Conservation (phyloP, 176 grass and related monocot genomes). For the Lolium perenne region DNA sequence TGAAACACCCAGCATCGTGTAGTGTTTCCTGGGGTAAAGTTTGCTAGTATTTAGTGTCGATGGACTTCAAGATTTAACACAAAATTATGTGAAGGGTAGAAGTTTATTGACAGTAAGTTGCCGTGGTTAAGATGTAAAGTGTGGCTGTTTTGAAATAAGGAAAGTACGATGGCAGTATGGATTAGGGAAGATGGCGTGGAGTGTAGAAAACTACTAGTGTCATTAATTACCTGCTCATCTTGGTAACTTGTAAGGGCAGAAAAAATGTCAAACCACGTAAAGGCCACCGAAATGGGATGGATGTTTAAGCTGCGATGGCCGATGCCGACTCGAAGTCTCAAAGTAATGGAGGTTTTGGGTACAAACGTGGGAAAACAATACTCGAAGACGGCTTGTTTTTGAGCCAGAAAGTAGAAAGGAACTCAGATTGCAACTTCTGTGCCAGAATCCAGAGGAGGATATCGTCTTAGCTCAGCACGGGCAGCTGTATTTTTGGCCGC, state of each 20-base stretch:
- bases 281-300: not conserved
- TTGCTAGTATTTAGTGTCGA: not conserved
- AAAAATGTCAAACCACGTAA: not conserved
- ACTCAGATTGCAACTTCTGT: not conserved
- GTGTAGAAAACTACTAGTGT: not conserved
- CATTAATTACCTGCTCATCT: not conserved
- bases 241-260: not conserved
- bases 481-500: not conserved
- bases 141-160: not conserved
- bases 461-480: not conserved
- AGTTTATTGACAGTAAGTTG: not conserved
- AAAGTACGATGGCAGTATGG: not conserved
- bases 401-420: not conserved
- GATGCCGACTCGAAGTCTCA: not conserved
- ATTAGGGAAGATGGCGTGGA: not conserved
- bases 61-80: not conserved
- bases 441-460: not conserved
- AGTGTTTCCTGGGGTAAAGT: not conserved
- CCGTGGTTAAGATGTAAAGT: not conserved
- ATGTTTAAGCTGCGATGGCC: not conserved
- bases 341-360: not conserved
- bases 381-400: not conserved
- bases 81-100: not conserved
- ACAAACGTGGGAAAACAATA: not conserved
- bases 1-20: not conserved